Evolutionary conservation across 2,329 filamentous ascomycete genomes (phyloP).

Genomic region (Drechmeria coniospora): DNA sequence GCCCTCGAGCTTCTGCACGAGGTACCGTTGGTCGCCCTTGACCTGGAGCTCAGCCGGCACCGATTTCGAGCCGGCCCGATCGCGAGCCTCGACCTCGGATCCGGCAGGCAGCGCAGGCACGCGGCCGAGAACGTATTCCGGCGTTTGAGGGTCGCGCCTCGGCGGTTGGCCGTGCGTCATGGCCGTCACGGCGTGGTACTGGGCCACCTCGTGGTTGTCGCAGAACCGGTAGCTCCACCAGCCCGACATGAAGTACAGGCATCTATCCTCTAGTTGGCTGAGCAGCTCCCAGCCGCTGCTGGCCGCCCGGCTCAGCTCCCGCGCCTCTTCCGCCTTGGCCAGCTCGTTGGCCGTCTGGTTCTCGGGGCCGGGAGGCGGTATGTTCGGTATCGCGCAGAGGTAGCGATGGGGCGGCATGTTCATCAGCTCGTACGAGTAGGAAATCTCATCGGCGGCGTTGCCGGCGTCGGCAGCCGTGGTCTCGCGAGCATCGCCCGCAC

Average conservation of each 20-base stretch:
- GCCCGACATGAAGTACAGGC: constrained; percentile 67
- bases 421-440: constrained; percentile 52
- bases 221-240: constrained; percentile 98
- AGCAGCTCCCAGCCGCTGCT: constrained; percentile 68
- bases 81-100: too few species aligned
- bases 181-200: constrained; percentile 73
- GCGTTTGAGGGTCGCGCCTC: constrained; percentile 57
- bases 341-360: constrained; percentile 53
- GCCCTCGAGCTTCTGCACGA: constrained; percentile 66
- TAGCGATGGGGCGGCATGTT: constrained; percentile 55
- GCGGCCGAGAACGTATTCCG: constrained; percentile 65
- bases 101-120: constrained; percentile 17
- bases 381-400: constrained; percentile 68
- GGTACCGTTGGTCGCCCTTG: constrained; percentile 70
- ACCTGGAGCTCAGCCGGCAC: constrained; percentile 54
- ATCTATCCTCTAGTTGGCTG: constrained; percentile 62
- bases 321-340: constrained; percentile 59
- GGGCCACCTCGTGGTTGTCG: constrained; percentile 72
- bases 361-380: constrained; percentile 39
- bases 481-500: constrained; percentile 14
- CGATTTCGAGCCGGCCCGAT: too few species aligned
- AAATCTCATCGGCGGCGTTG: constrained; percentile 15
- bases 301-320: constrained; percentile 63
- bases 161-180: constrained; percentile 55
- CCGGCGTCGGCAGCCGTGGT: constrained; percentile 9